A percentile compares a stretch with the other conserved stretches of the same genome.
Conservation (phyloP, 1,284 basidiomycete genomes). For the Earliella scabrosa region DNA sequence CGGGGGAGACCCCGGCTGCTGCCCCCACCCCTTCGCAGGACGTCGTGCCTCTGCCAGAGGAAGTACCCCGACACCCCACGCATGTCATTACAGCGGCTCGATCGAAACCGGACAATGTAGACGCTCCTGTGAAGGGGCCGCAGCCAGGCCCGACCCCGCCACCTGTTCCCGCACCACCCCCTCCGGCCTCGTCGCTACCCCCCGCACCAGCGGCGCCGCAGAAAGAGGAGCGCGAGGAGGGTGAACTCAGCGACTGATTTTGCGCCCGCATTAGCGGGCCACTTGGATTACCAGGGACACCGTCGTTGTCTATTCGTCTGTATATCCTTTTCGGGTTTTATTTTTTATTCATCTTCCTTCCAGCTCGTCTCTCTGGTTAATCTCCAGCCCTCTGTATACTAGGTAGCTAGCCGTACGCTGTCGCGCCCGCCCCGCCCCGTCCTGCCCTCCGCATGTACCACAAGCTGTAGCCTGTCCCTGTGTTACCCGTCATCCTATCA, state of each 20-base stretch:
- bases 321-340: constrained; percentile 6
- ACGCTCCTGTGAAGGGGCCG: not conserved
- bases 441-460: constrained; percentile 13
- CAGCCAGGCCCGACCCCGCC: not conserved
- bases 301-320: not conserved
- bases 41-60: not conserved
- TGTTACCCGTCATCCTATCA: constrained; percentile 3
- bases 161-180: not conserved
- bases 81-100: no score
- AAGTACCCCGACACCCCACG: no score
- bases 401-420: constrained; percentile 16
- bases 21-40: not conserved
- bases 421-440: constrained; percentile 8
- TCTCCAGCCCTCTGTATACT: constrained; percentile 13
- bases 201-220: not conserved
- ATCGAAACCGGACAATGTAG: no score
- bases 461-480: constrained; percentile 28
- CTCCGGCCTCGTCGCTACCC: not conserved
- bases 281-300: not conserved
- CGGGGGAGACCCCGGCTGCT: not conserved
- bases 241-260: constrained; percentile 45
- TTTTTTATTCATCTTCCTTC: not conserved
- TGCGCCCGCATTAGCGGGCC: not conserved
- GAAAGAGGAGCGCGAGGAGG: constrained; percentile 45
- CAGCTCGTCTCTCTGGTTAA: not conserved